Base-by-base conservation (phyloP, 2,329 filamentous ascomycete genomes). In the Penicillium frequentans region DNA sequence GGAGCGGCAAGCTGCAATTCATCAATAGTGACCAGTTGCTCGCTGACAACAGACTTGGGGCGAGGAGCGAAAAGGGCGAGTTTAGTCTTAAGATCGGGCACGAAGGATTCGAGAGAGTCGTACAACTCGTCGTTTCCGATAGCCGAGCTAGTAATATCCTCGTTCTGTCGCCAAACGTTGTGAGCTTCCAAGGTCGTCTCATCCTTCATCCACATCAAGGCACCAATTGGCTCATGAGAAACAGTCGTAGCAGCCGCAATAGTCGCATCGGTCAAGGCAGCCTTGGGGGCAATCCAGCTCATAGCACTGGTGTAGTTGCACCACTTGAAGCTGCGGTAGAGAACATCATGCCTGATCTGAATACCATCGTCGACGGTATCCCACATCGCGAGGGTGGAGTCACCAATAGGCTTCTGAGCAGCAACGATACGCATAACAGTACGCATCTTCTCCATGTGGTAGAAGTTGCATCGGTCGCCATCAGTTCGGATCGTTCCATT, bases 131-230 rank as follows among this genome's bases (percentile, higher is more conserved):
- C 16, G n/a, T 52, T 43, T 19, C 49, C 49, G 31, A 39, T n/a
- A n/a, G 49, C 27, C 11, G n/a, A 29, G 24, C 13, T 23, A 16
- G 26, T n/a, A n/a, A 52, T 52, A n/a, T 52, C 27, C 19, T 52
- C 49, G 16, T 52, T 52, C 3, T 52, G 49, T 31, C 49, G 26
- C 49, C 49, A 52, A 39, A 44, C 5, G 3, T 52, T 39, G 39
- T 52, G 49, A 3, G 49, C 24, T 14, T 39, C 49, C 9, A 52
- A 19, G 13, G 49, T 52, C 26, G 31, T 39, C n/a, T 52, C 49
- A 21, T 52, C 42, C 49, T 52, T 52, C 49, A 52, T 52, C 49
- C 49, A 52, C 49, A 52, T 52, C 49, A 52, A 44, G 5, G 49
- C 49, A 21, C 49, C 49, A 13, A 52, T 52, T 11, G 49, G 49